Conservation (phyloP, 352 stramenopile species). For the Pythium diclinum region DNA sequence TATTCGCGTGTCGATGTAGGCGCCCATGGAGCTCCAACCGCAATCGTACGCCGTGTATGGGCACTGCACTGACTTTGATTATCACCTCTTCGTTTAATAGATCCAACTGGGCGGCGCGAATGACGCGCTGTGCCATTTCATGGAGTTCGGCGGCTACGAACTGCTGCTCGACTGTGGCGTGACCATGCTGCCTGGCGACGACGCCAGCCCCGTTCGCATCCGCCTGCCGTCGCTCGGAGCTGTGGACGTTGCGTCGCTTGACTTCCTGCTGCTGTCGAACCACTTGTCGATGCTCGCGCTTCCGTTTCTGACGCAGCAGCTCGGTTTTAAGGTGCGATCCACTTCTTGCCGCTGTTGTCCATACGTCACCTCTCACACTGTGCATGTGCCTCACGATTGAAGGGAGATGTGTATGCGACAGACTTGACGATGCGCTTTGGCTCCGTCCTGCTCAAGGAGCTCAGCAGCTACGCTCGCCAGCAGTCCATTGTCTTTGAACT, state of each 20-base stretch:
- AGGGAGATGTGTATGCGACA: constrained; percentile 69
- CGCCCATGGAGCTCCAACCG: no score
- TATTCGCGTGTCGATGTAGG: neutral
- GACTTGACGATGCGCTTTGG: constrained; percentile 69
- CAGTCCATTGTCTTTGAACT: constrained; percentile 13
- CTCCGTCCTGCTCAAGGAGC: constrained; percentile 64
- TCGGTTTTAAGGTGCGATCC: constrained; percentile 60
- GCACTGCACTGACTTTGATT: neutral
- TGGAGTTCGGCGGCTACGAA: constrained; percentile 75
- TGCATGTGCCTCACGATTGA: neutral
- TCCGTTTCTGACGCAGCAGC: constrained; percentile 65
- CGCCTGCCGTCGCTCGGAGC: constrained; percentile 27
- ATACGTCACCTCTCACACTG: neutral
- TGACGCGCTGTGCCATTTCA: constrained; percentile 74
- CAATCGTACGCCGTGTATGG: neutral
- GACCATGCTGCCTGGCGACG: constrained; percentile 23
- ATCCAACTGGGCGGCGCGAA: constrained; percentile 73
- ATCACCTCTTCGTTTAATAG: constrained; percentile 22
- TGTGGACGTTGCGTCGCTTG: constrained; percentile 59
- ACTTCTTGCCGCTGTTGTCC: neutral
- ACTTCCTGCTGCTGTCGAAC: constrained; percentile 77
- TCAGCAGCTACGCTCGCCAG: constrained; percentile 26
- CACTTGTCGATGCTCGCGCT: constrained; percentile 64
- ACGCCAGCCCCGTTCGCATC: constrained; percentile 25
- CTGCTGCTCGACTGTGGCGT: constrained; percentile 77